Base-by-base conservation (phyloP, 768 basidiomycete genomes). In the Psilocybe azurescens region DNA sequence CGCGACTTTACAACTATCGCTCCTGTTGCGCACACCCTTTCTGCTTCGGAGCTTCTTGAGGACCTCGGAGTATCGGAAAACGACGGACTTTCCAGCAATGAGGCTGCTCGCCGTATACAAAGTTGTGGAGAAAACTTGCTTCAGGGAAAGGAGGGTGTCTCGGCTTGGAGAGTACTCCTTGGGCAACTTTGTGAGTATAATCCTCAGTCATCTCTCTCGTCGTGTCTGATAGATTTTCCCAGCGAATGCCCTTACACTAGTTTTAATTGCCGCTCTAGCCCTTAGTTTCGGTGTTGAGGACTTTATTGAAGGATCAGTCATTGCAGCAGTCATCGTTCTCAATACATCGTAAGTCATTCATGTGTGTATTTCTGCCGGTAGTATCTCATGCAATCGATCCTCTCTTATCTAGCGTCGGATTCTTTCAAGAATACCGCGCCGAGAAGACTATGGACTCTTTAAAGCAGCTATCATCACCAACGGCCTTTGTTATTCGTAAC, bases 271-370 rank as follows among this genome's bases (percentile, higher is more conserved):
- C 9, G 78, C 79, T 5, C 74, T 86, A 70, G 81, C 81, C 3
- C 75, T 87, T 8, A 84, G 83, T 7, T 84, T 87, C 64, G 85
- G 81, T 59, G 83, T 84, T 29, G 72, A 81, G 66, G 82, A 83
- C 54, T 88, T 77, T 69, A 79, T 86, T 57, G 81, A 82, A 69
- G 83, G 81, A 5, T 83, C 79, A 33, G 81, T 83, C 9, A 81
- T 83, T 52, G 79, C 78, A n/a, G 79, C 76, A 30, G 77, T 82
- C 46, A 76, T 81, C 29, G 68, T 76, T 24, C 69, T 81, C 38
- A 83, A 83, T 64, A 78, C 77, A 1, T 71, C 73, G 78, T 78
- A 60, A 10, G 74, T 67, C 13, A 41, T 44, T 41, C 2, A 13
- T 52, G 9, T 41, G 13, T 36, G 3, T 10, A 9, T 54, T 54